Conservation (phyloP, 352 stramenopile genomes). For the Phytopythium delawarense region DNA sequence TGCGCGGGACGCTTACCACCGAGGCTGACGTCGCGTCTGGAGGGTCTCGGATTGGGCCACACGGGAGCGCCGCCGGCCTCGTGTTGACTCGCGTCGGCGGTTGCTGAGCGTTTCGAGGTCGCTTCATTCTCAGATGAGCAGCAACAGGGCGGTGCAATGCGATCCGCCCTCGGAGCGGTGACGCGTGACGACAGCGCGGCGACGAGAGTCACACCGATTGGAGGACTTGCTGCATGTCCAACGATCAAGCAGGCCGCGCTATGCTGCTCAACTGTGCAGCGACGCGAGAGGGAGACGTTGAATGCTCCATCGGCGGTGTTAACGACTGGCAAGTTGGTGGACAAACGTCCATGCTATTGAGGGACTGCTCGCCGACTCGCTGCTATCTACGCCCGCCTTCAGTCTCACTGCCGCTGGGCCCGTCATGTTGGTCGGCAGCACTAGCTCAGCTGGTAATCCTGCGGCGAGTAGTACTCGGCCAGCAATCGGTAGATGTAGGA, state of each 20-base stretch:
- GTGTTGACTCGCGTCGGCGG: neutral
- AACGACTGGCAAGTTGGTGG: too few relatives aligned
- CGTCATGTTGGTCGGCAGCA: constrained; percentile 1
- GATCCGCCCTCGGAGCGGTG: too few relatives aligned
- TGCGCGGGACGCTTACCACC: neutral
- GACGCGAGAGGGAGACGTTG: too few relatives aligned
- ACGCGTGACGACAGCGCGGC: too few relatives aligned
- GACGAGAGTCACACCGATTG: too few relatives aligned
- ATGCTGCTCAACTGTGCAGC: too few relatives aligned
- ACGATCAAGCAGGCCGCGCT: too few relatives aligned
- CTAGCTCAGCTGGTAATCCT: constrained; percentile 91
- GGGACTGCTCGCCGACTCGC: neutral
- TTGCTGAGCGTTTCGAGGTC: neutral
- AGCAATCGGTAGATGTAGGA: constrained; percentile 98
- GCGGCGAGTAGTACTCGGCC: constrained; percentile 97
- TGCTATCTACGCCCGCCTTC: neutral
- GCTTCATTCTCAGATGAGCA: neutral
- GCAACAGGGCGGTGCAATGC: neutral
- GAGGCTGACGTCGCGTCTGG: neutral
- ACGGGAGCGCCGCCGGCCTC: too few relatives aligned
- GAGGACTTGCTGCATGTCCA: too few relatives aligned
- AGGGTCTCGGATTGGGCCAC: neutral
- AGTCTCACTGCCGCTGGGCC: neutral
- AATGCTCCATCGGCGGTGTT: too few relatives aligned
- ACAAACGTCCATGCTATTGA: neutral